Conservation (phyloP, 2,329 filamentous ascomycete species). For the Colletotrichum navitas region DNA sequence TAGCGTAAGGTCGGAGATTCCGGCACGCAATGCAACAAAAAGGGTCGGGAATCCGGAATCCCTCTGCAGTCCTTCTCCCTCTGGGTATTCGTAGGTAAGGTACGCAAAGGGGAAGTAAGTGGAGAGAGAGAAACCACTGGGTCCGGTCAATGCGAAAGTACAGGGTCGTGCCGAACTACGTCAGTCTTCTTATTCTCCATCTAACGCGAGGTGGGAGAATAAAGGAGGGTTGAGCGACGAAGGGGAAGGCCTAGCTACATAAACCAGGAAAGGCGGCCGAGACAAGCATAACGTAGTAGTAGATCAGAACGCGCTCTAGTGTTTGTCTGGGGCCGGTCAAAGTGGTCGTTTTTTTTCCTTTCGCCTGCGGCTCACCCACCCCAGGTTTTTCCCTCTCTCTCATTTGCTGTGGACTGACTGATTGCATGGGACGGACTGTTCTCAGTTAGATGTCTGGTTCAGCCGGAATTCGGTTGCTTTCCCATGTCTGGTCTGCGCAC, state of each 20-base stretch:
- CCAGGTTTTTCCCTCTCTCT: not conserved
- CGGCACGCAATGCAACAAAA: conserved; percentile 8
- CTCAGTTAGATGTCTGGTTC: conserved; percentile 10
- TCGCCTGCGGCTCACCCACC: not conserved
- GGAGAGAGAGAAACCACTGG: not conserved
- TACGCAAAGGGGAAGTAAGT: no score
- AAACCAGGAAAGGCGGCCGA: conserved; percentile 21
- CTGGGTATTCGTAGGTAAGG: not conserved
- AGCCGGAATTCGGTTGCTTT: conserved; percentile 17
- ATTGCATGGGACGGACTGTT: conserved; percentile 1
- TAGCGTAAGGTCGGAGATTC: not conserved
- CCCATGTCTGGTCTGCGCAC: conserved; percentile 8
- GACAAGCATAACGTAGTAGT: conserved; percentile 13
- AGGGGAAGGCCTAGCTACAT: conserved; percentile 30
- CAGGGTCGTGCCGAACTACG: conserved; percentile 24
- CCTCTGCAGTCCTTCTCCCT: not conserved
- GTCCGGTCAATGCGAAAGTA: not conserved
- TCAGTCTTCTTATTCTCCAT: conserved; percentile 38
- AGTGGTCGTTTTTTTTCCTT: conserved; percentile 11
- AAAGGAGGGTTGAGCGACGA: conserved; percentile 36
- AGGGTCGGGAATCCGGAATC: not conserved
- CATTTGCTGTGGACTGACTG: conserved; percentile 6
- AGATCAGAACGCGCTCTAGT: conserved; percentile 6
- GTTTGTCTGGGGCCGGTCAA: not conserved
- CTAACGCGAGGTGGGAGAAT: conserved; percentile 27